Conservation (phyloP, 768 basidiomycete genomes). For the Cyclocybe cylindracea region DNA sequence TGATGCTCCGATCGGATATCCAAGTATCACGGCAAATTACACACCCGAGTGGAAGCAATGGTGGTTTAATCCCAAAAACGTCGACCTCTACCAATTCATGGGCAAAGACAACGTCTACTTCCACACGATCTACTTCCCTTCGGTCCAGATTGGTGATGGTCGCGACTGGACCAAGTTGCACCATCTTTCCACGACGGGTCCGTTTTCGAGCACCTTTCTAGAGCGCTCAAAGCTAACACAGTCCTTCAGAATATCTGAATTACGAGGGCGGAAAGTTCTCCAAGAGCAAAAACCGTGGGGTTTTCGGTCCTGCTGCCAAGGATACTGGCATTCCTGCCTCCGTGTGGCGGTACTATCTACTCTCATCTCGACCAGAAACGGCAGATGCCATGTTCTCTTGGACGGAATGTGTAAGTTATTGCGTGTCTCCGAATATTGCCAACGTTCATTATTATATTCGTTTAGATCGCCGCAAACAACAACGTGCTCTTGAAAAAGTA, state of each 20-base stretch:
- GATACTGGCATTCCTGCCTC: slow-evolving; percentile 93
- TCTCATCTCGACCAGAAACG: slow-evolving; percentile 91
- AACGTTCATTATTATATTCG: slow-evolving; percentile 2
- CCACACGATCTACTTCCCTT: slow-evolving; percentile 95
- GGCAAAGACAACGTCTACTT: slow-evolving; percentile 99
- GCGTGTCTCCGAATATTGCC: neutral
- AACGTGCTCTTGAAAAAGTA: slow-evolving; percentile 92
- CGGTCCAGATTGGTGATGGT: slow-evolving; percentile 86
- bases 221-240: too few species aligned
- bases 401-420: slow-evolving; percentile 78
- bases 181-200: slow-evolving; percentile 94
- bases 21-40: slow-evolving; percentile 95
- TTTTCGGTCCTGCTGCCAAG: slow-evolving; percentile 92
- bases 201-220: slow-evolving; percentile 15
- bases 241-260: slow-evolving; percentile 81
- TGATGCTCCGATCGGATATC: slow-evolving; percentile 95
- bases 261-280: slow-evolving; percentile 99
- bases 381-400: slow-evolving; percentile 97
- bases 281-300: slow-evolving; percentile 94
- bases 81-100: slow-evolving; percentile 98
- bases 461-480: slow-evolving; percentile 88
- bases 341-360: slow-evolving; percentile 96
- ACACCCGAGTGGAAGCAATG: slow-evolving; percentile 94
- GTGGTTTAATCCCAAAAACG: slow-evolving; percentile 94
- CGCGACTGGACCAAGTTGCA: slow-evolving; percentile 92